Evolutionary conservation across 2,329 filamentous ascomycete genomes (phyloP).

Genomic region (Nothophaeocryptopus gaeumannii): DNA sequence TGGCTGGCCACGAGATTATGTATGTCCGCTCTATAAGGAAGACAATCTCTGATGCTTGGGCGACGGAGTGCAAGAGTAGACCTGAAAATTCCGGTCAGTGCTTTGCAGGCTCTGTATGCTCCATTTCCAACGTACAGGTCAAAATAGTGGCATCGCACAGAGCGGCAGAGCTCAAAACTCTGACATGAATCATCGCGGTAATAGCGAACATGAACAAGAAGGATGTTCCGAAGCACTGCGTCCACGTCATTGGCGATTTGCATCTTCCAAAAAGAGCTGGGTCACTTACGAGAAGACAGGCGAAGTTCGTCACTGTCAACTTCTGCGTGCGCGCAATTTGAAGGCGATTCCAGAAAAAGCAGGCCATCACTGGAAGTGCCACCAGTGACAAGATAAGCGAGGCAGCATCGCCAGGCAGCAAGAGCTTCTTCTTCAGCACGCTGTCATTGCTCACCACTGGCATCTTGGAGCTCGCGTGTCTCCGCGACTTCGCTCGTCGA

Average conservation of each 20-base stretch:
- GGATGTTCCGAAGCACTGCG: constrained; percentile 5
- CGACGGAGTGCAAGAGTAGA: not conserved
- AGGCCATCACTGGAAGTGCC: constrained; percentile 11
- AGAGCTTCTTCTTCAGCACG: constrained; percentile 10
- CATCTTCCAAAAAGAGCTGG: too few species aligned
- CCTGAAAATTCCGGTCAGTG: not conserved
- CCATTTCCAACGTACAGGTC: not conserved
- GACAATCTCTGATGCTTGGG: constrained; percentile 5
- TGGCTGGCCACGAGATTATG: constrained; percentile 6
- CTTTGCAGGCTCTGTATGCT: too few species aligned
- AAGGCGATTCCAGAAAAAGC: constrained; percentile 12
- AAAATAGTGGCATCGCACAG: constrained; percentile 8
- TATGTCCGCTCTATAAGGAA: constrained; percentile 12
- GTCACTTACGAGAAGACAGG: constrained; percentile 1
- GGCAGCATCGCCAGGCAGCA: constrained; percentile 10
- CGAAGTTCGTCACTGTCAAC: constrained; percentile 1
- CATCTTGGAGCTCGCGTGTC: too few species aligned
- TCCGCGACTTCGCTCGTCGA: too few species aligned
- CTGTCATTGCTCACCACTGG: constrained; percentile 13
- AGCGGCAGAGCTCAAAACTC: not conserved
- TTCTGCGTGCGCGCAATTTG: not conserved
- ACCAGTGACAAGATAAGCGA: constrained; percentile 14
- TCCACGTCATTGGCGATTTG: not conserved
- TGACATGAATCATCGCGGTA: constrained; percentile 5
- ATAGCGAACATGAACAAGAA: constrained; percentile 7